Conservation (phyloP, 176 grass and related monocot genomes). For the Alloteropsis semialata region DNA sequence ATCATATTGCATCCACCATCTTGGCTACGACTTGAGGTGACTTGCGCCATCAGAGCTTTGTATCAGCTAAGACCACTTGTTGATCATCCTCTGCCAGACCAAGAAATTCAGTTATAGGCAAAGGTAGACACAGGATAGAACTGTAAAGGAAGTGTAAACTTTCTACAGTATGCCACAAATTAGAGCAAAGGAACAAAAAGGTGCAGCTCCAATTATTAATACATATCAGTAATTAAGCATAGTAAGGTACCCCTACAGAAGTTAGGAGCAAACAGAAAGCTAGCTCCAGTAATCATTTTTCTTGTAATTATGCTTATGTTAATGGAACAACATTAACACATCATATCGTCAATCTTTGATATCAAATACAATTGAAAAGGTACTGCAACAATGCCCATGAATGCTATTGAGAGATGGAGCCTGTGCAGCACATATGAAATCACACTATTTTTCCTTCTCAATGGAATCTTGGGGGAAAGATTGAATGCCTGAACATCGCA, state of each 20-base stretch:
- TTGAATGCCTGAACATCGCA: neutral
- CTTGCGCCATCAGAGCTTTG: slow-evolving; percentile 7
- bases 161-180: neutral
- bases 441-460: neutral
- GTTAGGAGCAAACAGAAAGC: neutral
- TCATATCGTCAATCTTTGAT: neutral
- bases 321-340: neutral
- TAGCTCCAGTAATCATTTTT: neutral
- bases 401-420: neutral
- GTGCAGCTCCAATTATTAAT: neutral
- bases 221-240: neutral
- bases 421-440: neutral
- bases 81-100: slow-evolving; percentile 40
- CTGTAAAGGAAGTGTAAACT: neutral
- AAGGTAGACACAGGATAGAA: neutral
- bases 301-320: neutral
- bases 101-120: slow-evolving; percentile 10
- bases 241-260: neutral
- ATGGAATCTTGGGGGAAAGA: neutral
- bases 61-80: neutral
- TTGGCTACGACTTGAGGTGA: slow-evolving; percentile 15
- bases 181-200: neutral
- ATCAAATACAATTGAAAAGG: neutral
- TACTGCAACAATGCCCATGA: neutral
- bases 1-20: slow-evolving; percentile 24